phyloP scores from a whole-genome alignment of 371 early-diverging fungal species.

The Mucor sp. region DNA sequence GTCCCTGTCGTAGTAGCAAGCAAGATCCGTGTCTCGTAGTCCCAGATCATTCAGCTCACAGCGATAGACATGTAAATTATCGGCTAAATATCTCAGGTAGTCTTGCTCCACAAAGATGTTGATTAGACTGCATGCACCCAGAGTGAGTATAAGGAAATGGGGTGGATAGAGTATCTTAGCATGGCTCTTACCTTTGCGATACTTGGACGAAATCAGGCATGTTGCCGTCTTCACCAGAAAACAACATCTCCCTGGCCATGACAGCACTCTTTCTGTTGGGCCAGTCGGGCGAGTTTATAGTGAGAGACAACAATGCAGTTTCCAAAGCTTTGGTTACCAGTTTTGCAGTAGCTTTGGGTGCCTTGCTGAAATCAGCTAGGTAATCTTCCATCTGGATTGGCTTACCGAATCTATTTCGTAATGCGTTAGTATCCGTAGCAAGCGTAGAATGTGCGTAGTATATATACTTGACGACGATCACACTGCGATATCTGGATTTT shows the following conservation, averaged over 20 bases:
- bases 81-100: not conserved
- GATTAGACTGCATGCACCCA: not conserved
- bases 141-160: too few species aligned
- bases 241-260: constrained; percentile 27
- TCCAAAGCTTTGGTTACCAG: constrained; percentile 24
- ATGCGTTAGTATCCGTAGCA: too few species aligned
- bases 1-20: not conserved
- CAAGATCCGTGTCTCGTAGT: constrained; percentile 5
- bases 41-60: not conserved
- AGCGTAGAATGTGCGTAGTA: too few species aligned
- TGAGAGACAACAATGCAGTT: constrained; percentile 8
- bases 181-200: constrained; percentile 24
- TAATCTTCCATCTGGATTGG: constrained; percentile 27
- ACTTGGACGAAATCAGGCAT: constrained; percentile 25
- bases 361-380: constrained; percentile 21
- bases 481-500: constrained; percentile 36
- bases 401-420: constrained; percentile 24
- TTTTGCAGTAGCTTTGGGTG: constrained; percentile 27
- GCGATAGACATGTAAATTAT: not conserved
- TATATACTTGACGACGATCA: constrained; percentile 21
- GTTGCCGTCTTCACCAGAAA: constrained; percentile 18
- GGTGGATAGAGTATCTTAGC: too few species aligned
- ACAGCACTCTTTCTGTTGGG: constrained; percentile 18
- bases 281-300: constrained; percentile 26
- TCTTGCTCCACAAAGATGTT: not conserved